Evolutionary conservation across 2,329 filamentous ascomycete genomes (phyloP), one percentile per base, ranked within the genome.

Genomic region (Diaporthe vexans): DNA sequence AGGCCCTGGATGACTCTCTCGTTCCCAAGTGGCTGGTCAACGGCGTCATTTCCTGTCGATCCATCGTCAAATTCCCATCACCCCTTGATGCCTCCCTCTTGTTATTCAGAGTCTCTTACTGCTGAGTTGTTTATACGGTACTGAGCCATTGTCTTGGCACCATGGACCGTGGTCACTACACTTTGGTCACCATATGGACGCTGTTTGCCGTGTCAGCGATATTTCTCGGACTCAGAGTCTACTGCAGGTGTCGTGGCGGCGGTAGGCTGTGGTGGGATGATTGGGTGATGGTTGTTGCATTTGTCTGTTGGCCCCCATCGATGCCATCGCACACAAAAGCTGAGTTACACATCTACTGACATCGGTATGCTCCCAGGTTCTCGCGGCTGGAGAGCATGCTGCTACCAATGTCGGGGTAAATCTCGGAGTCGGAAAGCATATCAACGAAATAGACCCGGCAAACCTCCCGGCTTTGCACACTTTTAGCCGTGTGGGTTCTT

Each of bases 181-280:
- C 21, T 29, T 15, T 26, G 19, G 3, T 24, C 6, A 52, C 37
- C 2, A 19, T 37, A 17, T 67, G 61, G 61, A 11, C 4, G 5
- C 46, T 67, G 7, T 26, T 67, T 24, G 29, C 9, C 13, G 21
- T 67, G 5, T 37, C 61, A 3, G 29, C 29, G 17, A n/a, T 67
- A n/a, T 67, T 67, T 13, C 29, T 67, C 24, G 61, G 61, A 11
- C 46, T 67, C 3, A 48, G 61, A 19, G 2, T 67, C 29, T 52
- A 67, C 13, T 67, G 61, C 21, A 67, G 61, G 8, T 37, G 29
- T 13, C 61, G 9, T 21, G 46, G 46, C 37, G 61, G 46, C 4
- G 46, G 29, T 29, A 52, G 37, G 46, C 46, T 52, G 35, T 67
- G 61, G 61, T 52, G 46, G 61, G 61, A 67, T 37, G 61, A 67